Percentiles rank a stretch among this genome's conserved stretches.
phyloP scores from a whole-genome alignment of 768 basidiomycete species.

The Tylopilus plumbeoviolaceoides region DNA sequence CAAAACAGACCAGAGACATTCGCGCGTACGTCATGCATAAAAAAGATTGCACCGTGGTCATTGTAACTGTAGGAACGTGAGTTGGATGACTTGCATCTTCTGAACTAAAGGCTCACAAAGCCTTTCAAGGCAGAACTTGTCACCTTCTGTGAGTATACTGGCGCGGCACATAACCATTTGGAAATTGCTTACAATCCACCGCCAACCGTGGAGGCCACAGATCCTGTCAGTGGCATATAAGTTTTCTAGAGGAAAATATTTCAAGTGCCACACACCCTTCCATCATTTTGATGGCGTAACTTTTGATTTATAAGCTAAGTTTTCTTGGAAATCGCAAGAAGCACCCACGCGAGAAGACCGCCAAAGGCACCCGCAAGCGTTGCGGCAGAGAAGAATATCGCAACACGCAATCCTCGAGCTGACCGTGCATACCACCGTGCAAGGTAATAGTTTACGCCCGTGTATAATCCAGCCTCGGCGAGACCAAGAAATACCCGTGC shows the following conservation, averaged over 20 bases:
- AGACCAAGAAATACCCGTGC: conserved; percentile 44
- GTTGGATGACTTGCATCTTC: background rate
- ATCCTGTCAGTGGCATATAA: conserved; percentile 11
- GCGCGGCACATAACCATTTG: background rate
- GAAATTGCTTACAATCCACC: conserved; percentile 31
- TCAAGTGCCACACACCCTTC: conserved; percentile 31
- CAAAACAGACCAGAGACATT: background rate
- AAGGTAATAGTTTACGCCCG: conserved; percentile 41
- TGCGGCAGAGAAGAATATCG: conserved; percentile 63
- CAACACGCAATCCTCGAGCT: conserved; percentile 54
- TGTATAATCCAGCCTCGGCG: conserved; percentile 43
- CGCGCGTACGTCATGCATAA: conserved; percentile 47
- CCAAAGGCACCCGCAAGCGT: conserved; percentile 53
- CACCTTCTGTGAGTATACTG: conserved; percentile 3
- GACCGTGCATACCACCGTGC: conserved; percentile 56
- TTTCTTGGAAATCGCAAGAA: background rate
- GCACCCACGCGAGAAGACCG: conserved; percentile 42
- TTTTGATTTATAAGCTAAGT: conserved; percentile 10
- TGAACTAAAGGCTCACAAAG: conserved; percentile 10
- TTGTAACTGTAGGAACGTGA: conserved; percentile 16
- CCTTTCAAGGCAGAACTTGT: conserved; percentile 29
- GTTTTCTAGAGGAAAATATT: background rate
- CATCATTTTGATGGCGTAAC: conserved; percentile 31
- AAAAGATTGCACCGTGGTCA: conserved; percentile 37
- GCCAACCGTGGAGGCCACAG: conserved; percentile 32